Evolutionary conservation across 177 flowering plant genomes (phyloP), one percentile per base, ranked within the genome.

Genomic region (Tripterygium wilfordii): DNA sequence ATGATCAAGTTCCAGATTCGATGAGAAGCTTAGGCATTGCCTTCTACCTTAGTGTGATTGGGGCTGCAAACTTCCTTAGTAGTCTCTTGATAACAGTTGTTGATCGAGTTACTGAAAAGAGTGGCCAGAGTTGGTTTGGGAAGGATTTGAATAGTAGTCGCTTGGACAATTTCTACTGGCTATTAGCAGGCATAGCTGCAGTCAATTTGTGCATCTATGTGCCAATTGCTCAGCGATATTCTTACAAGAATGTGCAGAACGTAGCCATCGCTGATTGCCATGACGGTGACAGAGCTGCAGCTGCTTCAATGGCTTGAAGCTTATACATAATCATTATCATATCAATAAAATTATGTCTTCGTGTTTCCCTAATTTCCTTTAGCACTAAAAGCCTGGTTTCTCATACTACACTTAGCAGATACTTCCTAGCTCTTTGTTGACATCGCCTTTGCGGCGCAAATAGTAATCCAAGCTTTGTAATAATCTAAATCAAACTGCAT

Each of bases 21-120:
- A 83, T 87, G 96, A 72, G 98, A 58, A 90, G 97, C 56, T 40
- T 90, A 16, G 98, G 96, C 8, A 78, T 87, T 14, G 96, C 91
- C 0, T 69, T 87, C 13, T 90, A 87, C 57, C 71, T 90, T 0
- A 85, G 98, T 54, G 88, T 79, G 24, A 60, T 84, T 1, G 95
- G 94, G 1, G 88, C 74, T 1, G 71, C 76, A 10, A 85, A 46
- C 45, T 90, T 90, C 51, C 50, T 79, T 0, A 90, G 89, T 36
- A 74, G 86, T 31, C 16, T 75, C 14, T 9, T 89, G 57, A 89
- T 89, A 10, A 80, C 78, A 0, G 9, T 71, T 0, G 68, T 81
- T 0, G 81, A 79, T 56, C 65, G 57, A 29, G 24, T 69, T 6
- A 76, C 89, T 0, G 58, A 31, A 51, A 69, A 53, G 18, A 24